phyloP scores from a whole-genome alignment of 768 basidiomycete species.

The Hericium alpestre region DNA sequence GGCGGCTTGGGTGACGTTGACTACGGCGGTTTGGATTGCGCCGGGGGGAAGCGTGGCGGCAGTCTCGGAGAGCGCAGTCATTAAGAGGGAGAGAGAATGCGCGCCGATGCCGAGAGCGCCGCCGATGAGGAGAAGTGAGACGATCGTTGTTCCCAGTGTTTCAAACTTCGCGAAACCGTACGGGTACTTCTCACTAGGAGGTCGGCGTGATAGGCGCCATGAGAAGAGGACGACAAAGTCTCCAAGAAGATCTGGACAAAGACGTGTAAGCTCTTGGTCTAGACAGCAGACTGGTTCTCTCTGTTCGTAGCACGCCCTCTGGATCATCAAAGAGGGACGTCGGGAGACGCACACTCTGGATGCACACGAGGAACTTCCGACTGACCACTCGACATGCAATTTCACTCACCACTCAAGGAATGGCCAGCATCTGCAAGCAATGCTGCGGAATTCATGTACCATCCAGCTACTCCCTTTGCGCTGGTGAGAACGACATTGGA shows the following conservation, averaged over 20 bases:
- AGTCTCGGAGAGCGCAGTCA: slow-evolving; percentile 59
- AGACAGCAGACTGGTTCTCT: not conserved
- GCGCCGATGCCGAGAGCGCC: slow-evolving; percentile 80
- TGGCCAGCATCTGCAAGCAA: slow-evolving; percentile 92
- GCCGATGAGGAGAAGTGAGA: slow-evolving; percentile 77
- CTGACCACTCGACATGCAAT: not conserved
- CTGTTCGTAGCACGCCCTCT: too few relatives aligned
- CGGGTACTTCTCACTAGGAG: slow-evolving; percentile 73
- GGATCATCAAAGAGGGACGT: too few relatives aligned
- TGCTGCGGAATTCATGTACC: slow-evolving; percentile 83
- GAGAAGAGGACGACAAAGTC: slow-evolving; percentile 87
- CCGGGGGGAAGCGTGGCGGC: slow-evolving; percentile 57
- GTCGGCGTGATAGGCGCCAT: slow-evolving; percentile 75
- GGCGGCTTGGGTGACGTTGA: slow-evolving; percentile 42
- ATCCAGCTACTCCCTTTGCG: slow-evolving; percentile 81
- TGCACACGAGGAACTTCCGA: too few relatives aligned
- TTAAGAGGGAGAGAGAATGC: slow-evolving; percentile 80
- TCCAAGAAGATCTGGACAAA: slow-evolving; percentile 60
- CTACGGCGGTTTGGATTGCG: slow-evolving; percentile 50
- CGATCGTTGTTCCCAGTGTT: slow-evolving; percentile 84
- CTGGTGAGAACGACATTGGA: slow-evolving; percentile 75
- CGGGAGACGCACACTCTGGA: too few relatives aligned
- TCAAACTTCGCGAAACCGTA: slow-evolving; percentile 93
- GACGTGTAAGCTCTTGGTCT: not conserved
- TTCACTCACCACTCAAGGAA: slow-evolving; percentile 64